These are phyloP conservation scores for Coix lacrymajobi DNA, from an alignment of 176 grass and related monocot genomes.

Conservation along the genomic window DNA sequence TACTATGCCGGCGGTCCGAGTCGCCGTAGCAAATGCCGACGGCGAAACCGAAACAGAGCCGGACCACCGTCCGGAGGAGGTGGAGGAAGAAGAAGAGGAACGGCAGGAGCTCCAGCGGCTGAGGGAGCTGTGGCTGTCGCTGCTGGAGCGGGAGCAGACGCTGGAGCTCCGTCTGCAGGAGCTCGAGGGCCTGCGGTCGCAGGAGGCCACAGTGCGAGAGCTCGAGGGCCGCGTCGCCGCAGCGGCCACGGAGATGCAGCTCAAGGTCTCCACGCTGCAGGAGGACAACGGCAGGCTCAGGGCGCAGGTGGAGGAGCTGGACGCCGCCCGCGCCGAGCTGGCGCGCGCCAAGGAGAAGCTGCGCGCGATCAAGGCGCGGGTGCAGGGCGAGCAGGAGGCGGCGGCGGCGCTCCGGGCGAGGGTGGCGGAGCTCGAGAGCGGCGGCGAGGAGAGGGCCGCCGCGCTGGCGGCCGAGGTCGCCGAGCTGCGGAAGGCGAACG, in stretches of 20 bases:
- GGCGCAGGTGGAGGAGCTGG: conserved; percentile 42
- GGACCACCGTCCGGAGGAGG: neutral
- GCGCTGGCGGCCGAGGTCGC: conserved; percentile 46
- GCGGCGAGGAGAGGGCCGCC: conserved; percentile 22
- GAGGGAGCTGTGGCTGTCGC: conserved; percentile 42
- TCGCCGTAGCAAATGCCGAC: neutral
- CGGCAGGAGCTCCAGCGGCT: conserved; percentile 36
- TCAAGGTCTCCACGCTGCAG: conserved; percentile 51
- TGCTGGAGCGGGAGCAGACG: conserved; percentile 52
- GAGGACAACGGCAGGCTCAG: conserved; percentile 76
- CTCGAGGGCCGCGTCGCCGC: conserved; percentile 44
- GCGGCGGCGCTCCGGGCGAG: conserved; percentile 22
- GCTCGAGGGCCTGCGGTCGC: conserved; percentile 48
- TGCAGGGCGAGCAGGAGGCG: conserved; percentile 30
- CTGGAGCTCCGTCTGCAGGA: conserved; percentile 66
- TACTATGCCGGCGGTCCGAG: neutral
- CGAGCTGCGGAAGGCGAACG: conserved; percentile 49
- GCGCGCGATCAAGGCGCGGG: conserved; percentile 26
- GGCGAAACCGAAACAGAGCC: conserved; percentile 7
- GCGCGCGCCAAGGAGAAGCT: conserved; percentile 51
- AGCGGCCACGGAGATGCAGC: conserved; percentile 40
- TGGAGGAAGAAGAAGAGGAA: neutral
- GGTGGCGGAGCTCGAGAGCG: conserved; percentile 27
- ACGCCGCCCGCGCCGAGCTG: conserved; percentile 35
- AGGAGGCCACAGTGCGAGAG: conserved; percentile 42